Evolutionary conservation across 352 stramenopile species (phyloP), one percentile per base, ranked within the genome.

Genomic region (Paralagenidium karlingii): DNA sequence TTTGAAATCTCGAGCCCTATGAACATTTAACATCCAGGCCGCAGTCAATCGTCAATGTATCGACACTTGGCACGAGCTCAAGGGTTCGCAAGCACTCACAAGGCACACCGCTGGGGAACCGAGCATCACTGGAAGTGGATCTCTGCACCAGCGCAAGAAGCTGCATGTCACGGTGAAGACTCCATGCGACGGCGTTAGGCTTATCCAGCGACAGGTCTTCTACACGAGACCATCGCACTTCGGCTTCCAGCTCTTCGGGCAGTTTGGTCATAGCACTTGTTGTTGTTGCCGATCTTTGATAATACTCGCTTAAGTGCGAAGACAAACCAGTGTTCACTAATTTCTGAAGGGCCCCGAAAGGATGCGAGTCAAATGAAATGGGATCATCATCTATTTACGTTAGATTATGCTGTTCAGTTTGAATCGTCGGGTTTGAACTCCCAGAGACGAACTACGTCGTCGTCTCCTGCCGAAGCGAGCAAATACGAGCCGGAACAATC

Each of bases 61-160:
- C 12, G 3, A 40, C 16, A 31, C 12, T 7, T 12, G 15, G 32
- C 32, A 15, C 26, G 28, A 46, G n/a, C 7, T 24, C 12, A n/a
- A 18, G 25, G 11, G 27, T 13, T 26, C 7, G 11, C 0, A 12
- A 3, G 12, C 7, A 61, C 74, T 53, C 47, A 85, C 77, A 90
- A 47, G 87, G 85, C 44, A 90, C 74, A 34, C 74, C 77, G 25
- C 87, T 69, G 0, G 77, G 77, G 51, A 90, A 90, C 18, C 77
- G 65, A 49, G 83, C 71, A 13, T 67, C 70, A 32, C 74, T 87
- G 37, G 56, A 67, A 5, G 69, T 90, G 10, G 68, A 77, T 42
- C 68, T 60, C 45, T 55, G 81, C 21, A 82, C 66, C 28, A 84
- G 50, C 48, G 58, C 57, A 40, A 84, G 36, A 24, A 90, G 49